Evolutionary conservation across 2,329 filamentous ascomycete species (phyloP).

Genomic region (Amylocarpus encephaloides): DNA sequence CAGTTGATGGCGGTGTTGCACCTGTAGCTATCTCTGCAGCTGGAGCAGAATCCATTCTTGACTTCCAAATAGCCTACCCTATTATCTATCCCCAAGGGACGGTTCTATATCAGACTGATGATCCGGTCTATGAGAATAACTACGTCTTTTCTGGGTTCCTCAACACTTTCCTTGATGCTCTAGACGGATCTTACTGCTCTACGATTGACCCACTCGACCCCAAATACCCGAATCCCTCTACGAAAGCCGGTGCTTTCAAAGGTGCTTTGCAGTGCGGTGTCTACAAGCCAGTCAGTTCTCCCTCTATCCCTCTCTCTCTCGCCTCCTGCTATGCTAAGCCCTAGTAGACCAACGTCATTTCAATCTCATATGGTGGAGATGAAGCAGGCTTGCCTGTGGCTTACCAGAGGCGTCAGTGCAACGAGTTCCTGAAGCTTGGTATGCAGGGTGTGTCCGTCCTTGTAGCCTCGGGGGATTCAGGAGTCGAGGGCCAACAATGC

Average conservation of each 20-base stretch:
- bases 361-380: conserved; percentile 54
- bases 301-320: background rate
- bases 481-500: conserved; percentile 29
- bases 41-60: conserved; percentile 37
- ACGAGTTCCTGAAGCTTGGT: conserved; percentile 56
- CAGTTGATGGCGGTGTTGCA: conserved; percentile 36
- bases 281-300: conserved; percentile 32
- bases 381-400: conserved; percentile 56
- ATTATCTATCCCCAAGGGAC: conserved; percentile 42
- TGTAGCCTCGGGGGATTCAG: conserved; percentile 53
- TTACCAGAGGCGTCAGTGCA: conserved; percentile 56
- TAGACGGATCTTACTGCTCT: conserved; percentile 43
- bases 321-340: background rate
- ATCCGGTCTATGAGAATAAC: conserved; percentile 34
- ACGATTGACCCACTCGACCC: conserved; percentile 10
- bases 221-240: conserved; percentile 8
- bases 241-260: conserved; percentile 13
- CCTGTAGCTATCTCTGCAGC: conserved; percentile 25
- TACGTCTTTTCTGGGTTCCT: conserved; percentile 36
- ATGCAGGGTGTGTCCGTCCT: conserved; percentile 57
- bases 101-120: conserved; percentile 40
- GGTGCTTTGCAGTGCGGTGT: conserved; percentile 22
- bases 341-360: conserved; percentile 45
- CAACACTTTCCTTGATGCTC: conserved; percentile 43
- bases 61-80: conserved; percentile 40